Percentiles rank a stretch among this genome's conserved stretches.
Conservation (phyloP, 1,139 yeast species). For the Candida sp. region DNA sequence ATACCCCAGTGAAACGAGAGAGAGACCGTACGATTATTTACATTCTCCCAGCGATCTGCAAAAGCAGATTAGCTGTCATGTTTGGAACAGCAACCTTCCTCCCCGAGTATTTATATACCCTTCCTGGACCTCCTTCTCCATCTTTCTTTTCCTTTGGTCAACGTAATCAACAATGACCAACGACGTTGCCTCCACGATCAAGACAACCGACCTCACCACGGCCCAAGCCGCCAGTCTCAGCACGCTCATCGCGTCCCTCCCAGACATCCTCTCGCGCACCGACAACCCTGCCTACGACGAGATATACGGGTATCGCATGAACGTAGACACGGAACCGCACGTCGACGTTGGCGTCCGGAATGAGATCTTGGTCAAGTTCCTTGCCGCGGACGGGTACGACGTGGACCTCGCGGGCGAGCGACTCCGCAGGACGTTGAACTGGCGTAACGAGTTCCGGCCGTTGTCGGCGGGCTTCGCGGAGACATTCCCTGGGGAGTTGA, state of each 20-base stretch:
- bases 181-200: conserved; percentile 11
- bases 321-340: conserved; percentile 38
- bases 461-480: conserved; percentile 79
- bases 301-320: conserved; percentile 75
- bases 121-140: neutral
- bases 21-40: no score
- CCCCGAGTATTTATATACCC: neutral
- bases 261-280: conserved; percentile 22
- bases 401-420: conserved; percentile 51
- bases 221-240: conserved; percentile 21
- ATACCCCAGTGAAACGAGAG: no score
- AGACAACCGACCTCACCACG: conserved; percentile 14
- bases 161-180: neutral
- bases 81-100: neutral
- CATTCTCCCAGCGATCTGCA: neutral
- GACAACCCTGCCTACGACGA: conserved; percentile 68
- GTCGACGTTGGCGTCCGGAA: conserved; percentile 54
- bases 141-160: neutral
- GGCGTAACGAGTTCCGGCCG: conserved; percentile 84
- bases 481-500: conserved; percentile 59
- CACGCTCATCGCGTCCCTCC: conserved; percentile 23
- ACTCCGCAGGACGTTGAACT: conserved; percentile 64
- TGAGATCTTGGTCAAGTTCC: conserved; percentile 64
- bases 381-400: conserved; percentile 70
- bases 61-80: neutral